Conservation (phyloP, 2,329 filamentous ascomycete species). For the Colletotrichum graminicola region DNA sequence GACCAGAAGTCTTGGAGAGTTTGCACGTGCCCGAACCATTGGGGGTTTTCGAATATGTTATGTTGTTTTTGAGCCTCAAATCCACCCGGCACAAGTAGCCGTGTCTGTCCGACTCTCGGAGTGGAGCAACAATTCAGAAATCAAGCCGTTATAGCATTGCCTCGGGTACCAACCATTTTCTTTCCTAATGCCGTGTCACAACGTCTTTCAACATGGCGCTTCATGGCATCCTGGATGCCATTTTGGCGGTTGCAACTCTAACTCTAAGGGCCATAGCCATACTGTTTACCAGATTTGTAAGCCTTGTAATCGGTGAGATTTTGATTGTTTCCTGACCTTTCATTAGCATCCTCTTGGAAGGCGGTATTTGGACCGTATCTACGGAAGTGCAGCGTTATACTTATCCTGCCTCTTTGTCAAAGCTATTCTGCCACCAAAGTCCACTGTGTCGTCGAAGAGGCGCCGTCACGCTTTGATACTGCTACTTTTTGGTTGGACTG, state of each 20-base stretch:
- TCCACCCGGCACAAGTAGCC: neutral
- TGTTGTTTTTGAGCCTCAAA: neutral
- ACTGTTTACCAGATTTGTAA: constrained; percentile 29
- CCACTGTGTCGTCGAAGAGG: neutral
- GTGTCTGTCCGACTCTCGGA: neutral
- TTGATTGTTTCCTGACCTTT: neutral
- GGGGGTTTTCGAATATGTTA: neutral
- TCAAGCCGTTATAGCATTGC: neutral
- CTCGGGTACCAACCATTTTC: too few species aligned
- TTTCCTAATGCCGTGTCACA: neutral
- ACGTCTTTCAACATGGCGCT: neutral
- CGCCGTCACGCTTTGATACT: neutral
- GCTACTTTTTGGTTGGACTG: constrained; percentile 20
- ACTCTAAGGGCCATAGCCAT: constrained; percentile 8
- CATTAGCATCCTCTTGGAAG: constrained; percentile 28
- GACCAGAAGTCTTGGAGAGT: too few species aligned
- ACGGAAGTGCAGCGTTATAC: constrained; percentile 16
- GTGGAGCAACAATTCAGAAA: too few species aligned
- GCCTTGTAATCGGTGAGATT: neutral
- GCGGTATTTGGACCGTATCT: constrained; percentile 24
- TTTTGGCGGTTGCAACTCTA: constrained; percentile 15
- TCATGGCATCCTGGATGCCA: constrained; percentile 10
- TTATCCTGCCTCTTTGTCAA: neutral
- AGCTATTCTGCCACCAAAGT: neutral
- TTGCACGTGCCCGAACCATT: constrained; percentile 6